Evolutionary conservation across 306 rosid genomes (phyloP).

Genomic region (Trichosanthes cucumerina): DNA sequence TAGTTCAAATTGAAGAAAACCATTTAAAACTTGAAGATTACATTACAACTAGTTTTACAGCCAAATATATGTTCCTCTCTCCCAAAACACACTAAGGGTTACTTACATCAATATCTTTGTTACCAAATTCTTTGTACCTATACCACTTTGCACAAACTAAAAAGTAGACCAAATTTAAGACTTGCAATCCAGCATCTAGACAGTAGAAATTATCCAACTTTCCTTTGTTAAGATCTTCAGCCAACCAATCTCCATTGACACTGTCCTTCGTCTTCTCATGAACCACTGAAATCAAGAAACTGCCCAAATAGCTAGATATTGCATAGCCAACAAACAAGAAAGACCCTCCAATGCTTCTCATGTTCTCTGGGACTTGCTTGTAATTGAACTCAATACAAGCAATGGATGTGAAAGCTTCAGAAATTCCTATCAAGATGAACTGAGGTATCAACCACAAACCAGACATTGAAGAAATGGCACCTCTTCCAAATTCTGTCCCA

Average conservation of each 20-base stretch:
- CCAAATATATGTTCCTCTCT: not conserved
- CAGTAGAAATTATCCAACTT: constrained; percentile 48
- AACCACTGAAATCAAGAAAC: constrained; percentile 27
- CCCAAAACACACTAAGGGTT: not conserved
- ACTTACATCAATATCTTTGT: not conserved
- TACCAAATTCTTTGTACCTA: constrained; percentile 36
- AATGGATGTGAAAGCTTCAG: constrained; percentile 21
- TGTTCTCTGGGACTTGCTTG: constrained; percentile 31
- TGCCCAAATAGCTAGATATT: constrained; percentile 34
- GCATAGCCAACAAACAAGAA: constrained; percentile 20
- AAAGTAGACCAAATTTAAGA: constrained; percentile 35
- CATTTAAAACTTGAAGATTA: not conserved
- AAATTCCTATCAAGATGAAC: constrained; percentile 16
- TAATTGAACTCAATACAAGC: constrained; percentile 23
- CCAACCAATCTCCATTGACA: constrained; percentile 21
- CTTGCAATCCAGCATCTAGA: constrained; percentile 28
- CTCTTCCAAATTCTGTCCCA: constrained; percentile 8
- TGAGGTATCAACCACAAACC: constrained; percentile 34
- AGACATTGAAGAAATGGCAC: constrained; percentile 27
- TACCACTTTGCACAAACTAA: constrained; percentile 47
- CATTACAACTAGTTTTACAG: not conserved
- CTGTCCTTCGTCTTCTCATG: constrained; percentile 13
- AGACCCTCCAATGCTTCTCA: constrained; percentile 33
- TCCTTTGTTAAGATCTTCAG: constrained; percentile 44
- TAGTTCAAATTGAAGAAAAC: too few relatives aligned